Evolutionary conservation across 176 grass and related monocot genomes (phyloP).

Genomic region (Oryza longistaminata): DNA sequence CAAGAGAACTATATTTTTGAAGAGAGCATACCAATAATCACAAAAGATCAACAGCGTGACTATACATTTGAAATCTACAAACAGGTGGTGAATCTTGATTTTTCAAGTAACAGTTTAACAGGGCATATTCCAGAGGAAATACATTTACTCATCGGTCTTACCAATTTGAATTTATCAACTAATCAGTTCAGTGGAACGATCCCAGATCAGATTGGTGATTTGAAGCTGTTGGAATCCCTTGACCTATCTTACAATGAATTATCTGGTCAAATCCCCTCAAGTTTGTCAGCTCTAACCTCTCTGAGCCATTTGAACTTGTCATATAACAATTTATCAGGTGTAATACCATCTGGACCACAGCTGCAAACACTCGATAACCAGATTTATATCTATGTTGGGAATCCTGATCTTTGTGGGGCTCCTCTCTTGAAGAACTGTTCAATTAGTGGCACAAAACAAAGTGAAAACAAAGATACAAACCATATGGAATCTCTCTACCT

Average conservation of each 20-base stretch:
- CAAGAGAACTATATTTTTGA: not conserved
- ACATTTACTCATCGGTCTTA: not conserved
- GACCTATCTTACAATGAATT: not conserved
- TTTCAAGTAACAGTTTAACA: not conserved
- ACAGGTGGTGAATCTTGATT: not conserved
- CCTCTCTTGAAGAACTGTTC: not conserved
- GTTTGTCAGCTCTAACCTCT: not conserved
- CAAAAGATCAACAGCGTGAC: not conserved
- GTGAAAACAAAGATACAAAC: not conserved
- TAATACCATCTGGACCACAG: no score
- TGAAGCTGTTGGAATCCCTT: not conserved
- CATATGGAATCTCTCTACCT: not conserved
- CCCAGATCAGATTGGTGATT: not conserved
- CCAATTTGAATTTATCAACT: not conserved
- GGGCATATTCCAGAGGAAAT: no score
- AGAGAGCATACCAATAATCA: not conserved
- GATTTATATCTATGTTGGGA: not conserved
- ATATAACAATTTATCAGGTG: no score
- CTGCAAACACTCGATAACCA: not conserved
- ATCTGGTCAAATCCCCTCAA: no score
- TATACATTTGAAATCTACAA: not conserved
- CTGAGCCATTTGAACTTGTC: not conserved
- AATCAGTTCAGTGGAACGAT: not conserved
- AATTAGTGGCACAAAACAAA: not conserved
- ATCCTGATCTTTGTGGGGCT: not conserved